Evolutionary conservation across 140 eudicot genomes (phyloP).

Genomic region (Senecio squalidus): DNA sequence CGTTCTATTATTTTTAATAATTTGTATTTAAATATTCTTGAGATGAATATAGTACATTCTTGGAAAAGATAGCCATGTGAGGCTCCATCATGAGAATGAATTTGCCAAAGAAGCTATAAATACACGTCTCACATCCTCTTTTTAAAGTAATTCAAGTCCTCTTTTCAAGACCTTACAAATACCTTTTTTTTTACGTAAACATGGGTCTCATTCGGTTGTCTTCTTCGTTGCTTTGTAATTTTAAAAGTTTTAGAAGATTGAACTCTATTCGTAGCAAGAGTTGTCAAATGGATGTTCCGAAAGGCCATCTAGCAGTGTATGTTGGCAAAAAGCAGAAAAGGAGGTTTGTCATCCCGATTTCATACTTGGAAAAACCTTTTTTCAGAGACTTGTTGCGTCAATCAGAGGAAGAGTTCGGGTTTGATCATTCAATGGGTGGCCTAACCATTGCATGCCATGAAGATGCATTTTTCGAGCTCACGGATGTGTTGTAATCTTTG

Average conservation of each 20-base stretch:
- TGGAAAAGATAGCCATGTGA: too few species aligned
- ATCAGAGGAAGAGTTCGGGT: constrained; percentile 25
- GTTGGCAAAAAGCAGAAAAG: constrained; percentile 22
- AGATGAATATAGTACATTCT: background rate
- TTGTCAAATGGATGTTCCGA: constrained; percentile 14
- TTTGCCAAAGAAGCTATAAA: background rate
- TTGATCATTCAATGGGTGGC: constrained; percentile 27
- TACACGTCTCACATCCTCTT: background rate
- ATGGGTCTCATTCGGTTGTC: constrained; percentile 6
- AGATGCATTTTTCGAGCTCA: constrained; percentile 12
- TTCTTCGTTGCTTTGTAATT: background rate
- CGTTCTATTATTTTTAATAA: background rate
- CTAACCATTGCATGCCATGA: constrained; percentile 17
- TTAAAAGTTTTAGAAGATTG: constrained; percentile 13
- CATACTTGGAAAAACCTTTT: constrained; percentile 19
- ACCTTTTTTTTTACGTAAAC: background rate
- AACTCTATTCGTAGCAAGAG: background rate
- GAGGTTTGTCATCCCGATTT: constrained; percentile 21
- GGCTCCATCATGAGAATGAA: background rate
- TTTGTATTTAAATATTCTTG: background rate
- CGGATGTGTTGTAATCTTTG: background rate
- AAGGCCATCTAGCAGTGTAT: constrained; percentile 21
- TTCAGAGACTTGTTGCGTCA: constrained; percentile 16
- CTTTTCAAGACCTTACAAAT: background rate
- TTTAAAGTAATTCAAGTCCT: background rate